phyloP scores from a whole-genome alignment of 345 rosid species.

The Citrus australasica region DNA sequence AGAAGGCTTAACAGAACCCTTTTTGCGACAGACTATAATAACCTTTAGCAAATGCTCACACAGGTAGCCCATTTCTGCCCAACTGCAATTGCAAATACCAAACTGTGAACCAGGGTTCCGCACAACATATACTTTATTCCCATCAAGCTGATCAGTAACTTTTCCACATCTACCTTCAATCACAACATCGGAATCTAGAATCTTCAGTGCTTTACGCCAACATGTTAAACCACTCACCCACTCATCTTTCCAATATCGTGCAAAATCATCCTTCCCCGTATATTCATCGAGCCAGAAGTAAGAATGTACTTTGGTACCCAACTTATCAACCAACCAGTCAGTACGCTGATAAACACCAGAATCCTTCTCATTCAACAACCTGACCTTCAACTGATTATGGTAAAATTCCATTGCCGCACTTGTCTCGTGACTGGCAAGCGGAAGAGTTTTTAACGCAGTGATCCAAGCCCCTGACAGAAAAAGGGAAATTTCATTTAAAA shows the following conservation, averaged over 20 bases:
- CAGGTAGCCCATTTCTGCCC: conserved; percentile 81
- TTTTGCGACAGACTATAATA: conserved; percentile 35
- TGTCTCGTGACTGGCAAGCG: conserved; percentile 81
- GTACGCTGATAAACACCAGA: conserved; percentile 60
- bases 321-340: conserved; percentile 95
- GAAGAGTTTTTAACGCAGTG: conserved; percentile 54
- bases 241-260: conserved; percentile 83
- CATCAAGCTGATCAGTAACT: conserved; percentile 52
- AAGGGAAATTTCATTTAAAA: background rate
- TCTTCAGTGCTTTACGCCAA: conserved; percentile 70
- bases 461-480: conserved; percentile 61
- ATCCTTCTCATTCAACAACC: conserved; percentile 72
- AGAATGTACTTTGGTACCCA: conserved; percentile 88
- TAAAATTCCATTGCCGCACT: conserved; percentile 89
- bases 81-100: conserved; percentile 69
- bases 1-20: conserved; percentile 44
- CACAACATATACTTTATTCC: conserved; percentile 53
- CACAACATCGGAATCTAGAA: conserved; percentile 64
- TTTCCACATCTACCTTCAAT: conserved; percentile 53
- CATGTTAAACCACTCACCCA: conserved; percentile 88
- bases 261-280: conserved; percentile 70
- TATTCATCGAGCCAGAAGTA: conserved; percentile 97
- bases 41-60: conserved; percentile 83
- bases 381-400: conserved; percentile 77
- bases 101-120: conserved; percentile 82